Base-by-base conservation (phyloP, 495 filamentous ascomycete species). In the Podospora appendiculata region DNA sequence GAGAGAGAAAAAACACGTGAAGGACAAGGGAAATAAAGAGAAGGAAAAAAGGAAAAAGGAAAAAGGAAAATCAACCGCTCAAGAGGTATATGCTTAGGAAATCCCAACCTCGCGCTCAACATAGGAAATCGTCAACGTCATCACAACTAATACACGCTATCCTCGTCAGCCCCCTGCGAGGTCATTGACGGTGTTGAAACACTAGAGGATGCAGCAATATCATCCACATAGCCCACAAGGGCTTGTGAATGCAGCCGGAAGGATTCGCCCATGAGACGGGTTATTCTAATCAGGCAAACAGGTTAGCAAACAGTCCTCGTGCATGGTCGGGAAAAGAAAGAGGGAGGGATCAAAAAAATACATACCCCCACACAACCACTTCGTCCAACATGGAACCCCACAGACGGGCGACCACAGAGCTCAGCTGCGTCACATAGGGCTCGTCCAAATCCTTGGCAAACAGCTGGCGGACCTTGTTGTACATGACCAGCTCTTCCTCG, bases 311-410 rank as follows among this genome's bases (percentile, higher is more conserved):
- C 6, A 8, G 8, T 57, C 64, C n/a, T n/a, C n/a, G n/a, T n/a
- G n/a, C n/a, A n/a, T n/a, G n/a, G n/a, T n/a, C n/a, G n/a, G n/a
- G n/a, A n/a, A 41, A 52, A 41, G 48, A 52, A 35, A 44, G 50
- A 50, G 45, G 42, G 42, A 47, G 51, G 52, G 47, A 12, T 8
- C 2, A 10, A 32, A 49, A 54, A 50, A 50, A 45, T 39, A 79
- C 79, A 76, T 75, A 80, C 78, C 93, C 93, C 93, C 93, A 98
- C 52, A 98, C 93, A 59, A 96, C 92, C 55, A 96, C 93, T 69
- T 96, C 94, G 69, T 97, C 92, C 59, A 98, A 80, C 85, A 97
- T 97, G 56, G 88, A 89, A 66, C 94, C 93, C 93, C 93, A 98
- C 52, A 96, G 81, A 65, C 87, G 83, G 60, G 93, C 91, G 36